A percentile compares a stretch with the other conserved stretches of the same genome.
Conservation (phyloP, 495 filamentous ascomycete species). For the Neurospora sp. region DNA sequence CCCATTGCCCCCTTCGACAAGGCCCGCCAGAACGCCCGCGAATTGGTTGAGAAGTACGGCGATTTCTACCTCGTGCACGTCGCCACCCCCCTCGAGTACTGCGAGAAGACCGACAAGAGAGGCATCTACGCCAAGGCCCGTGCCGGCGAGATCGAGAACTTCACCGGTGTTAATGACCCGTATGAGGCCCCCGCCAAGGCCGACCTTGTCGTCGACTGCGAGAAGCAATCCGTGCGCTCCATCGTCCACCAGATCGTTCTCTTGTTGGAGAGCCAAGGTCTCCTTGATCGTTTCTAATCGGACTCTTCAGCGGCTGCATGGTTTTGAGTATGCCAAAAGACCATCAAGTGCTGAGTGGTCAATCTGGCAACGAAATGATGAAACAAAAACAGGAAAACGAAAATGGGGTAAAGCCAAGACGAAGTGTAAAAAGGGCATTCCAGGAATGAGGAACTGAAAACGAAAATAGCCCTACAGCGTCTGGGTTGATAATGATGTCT, state of each 20-base stretch:
- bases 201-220: constrained; percentile 72
- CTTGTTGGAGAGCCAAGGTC: constrained; percentile 80
- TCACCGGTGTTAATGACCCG: constrained; percentile 96
- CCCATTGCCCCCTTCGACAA: constrained; percentile 93
- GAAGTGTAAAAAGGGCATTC: background rate
- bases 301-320: background rate
- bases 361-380: background rate
- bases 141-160: constrained; percentile 89
- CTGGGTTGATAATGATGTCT: background rate
- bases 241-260: constrained; percentile 96
- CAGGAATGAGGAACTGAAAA: background rate
- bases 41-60: constrained; percentile 78
- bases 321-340: background rate
- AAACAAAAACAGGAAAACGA: background rate
- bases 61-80: constrained; percentile 94
- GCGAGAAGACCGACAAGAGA: constrained; percentile 88
- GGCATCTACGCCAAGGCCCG: constrained; percentile 84
- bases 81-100: constrained; percentile 80
- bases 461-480: background rate
- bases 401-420: background rate
- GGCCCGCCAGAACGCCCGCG: constrained; percentile 62
- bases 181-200: constrained; percentile 82
- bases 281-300: constrained; percentile 50
- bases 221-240: constrained; percentile 78
- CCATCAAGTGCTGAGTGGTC: background rate